Percentiles rank a stretch among this genome's conserved stretches.
phyloP scores from a whole-genome alignment of 192 early-diverging fungal species.

The Coemansia sp. region DNA sequence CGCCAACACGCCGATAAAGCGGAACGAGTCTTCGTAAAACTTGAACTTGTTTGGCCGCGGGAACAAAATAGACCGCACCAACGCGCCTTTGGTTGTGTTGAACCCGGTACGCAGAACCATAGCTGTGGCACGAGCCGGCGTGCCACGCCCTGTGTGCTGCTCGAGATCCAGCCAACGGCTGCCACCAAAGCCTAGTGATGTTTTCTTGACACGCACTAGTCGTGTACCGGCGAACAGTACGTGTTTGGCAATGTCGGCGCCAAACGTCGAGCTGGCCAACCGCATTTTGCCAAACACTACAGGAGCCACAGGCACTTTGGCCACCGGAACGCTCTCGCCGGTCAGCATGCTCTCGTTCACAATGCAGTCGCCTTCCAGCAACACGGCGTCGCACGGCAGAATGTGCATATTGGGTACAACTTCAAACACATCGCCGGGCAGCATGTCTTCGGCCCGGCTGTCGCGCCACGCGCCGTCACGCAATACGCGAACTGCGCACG shows the following conservation, averaged over 20 bases:
- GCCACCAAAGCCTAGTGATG: constrained; percentile 42
- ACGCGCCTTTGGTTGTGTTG: constrained; percentile 93
- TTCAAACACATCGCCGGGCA: constrained; percentile 95
- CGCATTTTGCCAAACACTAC: constrained; percentile 63
- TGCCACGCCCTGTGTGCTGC: constrained; percentile 43
- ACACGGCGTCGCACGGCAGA: constrained; percentile 89
- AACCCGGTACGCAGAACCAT: constrained; percentile 92
- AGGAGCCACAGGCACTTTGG: constrained; percentile 79
- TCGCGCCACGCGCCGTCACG: constrained; percentile 59
- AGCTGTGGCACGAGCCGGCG: constrained; percentile 65
- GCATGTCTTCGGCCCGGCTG: constrained; percentile 72
- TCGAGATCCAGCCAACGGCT: constrained; percentile 48
- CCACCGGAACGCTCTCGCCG: constrained; percentile 93
- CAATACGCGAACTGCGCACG: constrained; percentile 73
- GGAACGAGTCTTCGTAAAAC: constrained; percentile 96
- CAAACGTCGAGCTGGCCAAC: constrained; percentile 52
- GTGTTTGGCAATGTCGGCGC: constrained; percentile 72
- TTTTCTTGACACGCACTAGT: constrained; percentile 76
- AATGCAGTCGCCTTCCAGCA: constrained; percentile 93
- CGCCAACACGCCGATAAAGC: constrained; percentile 90
- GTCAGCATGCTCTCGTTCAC: constrained; percentile 98
- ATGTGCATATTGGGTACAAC: constrained; percentile 60
- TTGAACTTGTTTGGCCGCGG: constrained; percentile 95
- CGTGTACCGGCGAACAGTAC: constrained; percentile 93
- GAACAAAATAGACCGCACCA: constrained; percentile 94